These are phyloP conservation scores for Psophocarpus tetragonolobus DNA, from an alignment of 306 rosid genomes.

Conservation along the genomic window DNA sequence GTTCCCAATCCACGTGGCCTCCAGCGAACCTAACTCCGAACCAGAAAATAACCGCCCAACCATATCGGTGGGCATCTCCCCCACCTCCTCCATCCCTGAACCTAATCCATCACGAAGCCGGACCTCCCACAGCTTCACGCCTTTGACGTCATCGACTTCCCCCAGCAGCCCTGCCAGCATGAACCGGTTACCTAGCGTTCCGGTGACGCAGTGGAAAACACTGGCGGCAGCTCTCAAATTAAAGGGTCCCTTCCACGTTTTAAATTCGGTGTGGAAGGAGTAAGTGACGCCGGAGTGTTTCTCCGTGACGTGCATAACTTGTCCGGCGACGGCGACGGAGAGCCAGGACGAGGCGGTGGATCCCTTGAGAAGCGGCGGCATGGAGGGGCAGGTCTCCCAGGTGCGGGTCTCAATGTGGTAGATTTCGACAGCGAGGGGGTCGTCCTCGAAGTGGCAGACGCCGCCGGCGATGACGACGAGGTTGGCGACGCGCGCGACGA, in stretches of 20 bases:
- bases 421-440: slow-evolving; percentile 65
- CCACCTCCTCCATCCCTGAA: slow-evolving; percentile 39
- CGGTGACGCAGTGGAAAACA: slow-evolving; percentile 36
- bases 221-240: slow-evolving; percentile 39
- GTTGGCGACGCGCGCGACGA: slow-evolving; percentile 50
- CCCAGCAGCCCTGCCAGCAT: slow-evolving; percentile 58
- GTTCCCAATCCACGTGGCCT: slow-evolving; percentile 45
- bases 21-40: slow-evolving; percentile 44
- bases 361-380: slow-evolving; percentile 56
- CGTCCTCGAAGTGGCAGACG: slow-evolving; percentile 58
- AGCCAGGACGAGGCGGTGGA: slow-evolving; percentile 61
- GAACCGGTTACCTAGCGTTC: slow-evolving; percentile 33
- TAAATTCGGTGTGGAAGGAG: slow-evolving; percentile 46
- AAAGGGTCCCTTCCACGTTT: slow-evolving; percentile 65
- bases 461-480: slow-evolving; percentile 57
- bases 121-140: slow-evolving; percentile 58
- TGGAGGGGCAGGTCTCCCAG: slow-evolving; percentile 52
- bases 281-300: slow-evolving; percentile 51
- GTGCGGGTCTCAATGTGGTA: slow-evolving; percentile 36
- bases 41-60: slow-evolving; percentile 45
- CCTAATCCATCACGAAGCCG: slow-evolving; percentile 43
- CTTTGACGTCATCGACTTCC: slow-evolving; percentile 33
- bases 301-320: slow-evolving; percentile 51
- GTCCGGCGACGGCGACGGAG: slow-evolving; percentile 47
- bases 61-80: slow-evolving; percentile 71